A percentile compares a stretch with the other conserved stretches of the same genome.
Conservation (phyloP, 805 yeast species). For the Candida maris region DNA sequence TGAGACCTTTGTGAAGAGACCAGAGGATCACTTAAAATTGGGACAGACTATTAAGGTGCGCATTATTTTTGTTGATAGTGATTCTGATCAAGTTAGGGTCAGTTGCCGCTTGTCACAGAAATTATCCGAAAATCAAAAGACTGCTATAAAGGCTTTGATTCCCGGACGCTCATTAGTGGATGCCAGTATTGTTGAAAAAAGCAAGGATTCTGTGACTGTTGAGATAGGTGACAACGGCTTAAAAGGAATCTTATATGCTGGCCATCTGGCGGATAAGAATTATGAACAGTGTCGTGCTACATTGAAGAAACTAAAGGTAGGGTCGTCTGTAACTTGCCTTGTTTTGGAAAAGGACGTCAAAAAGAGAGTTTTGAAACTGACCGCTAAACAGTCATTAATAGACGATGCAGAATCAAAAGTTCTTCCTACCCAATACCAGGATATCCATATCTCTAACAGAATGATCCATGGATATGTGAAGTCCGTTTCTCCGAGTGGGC, state of each 20-base stretch:
- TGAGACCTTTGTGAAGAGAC: slow-evolving; percentile 76
- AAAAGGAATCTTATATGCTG: slow-evolving; percentile 68
- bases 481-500: slow-evolving; percentile 73
- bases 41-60: slow-evolving; percentile 84
- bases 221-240: slow-evolving; percentile 51
- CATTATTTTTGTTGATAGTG: slow-evolving; percentile 54
- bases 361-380: slow-evolving; percentile 55
- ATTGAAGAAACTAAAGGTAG: slow-evolving; percentile 60
- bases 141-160: slow-evolving; percentile 42
- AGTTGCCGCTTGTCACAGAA: slow-evolving; percentile 68
- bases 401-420: slow-evolving; percentile 51
- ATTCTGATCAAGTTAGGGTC: slow-evolving; percentile 55
- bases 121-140: slow-evolving; percentile 43
- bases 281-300: slow-evolving; percentile 66
- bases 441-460: slow-evolving; percentile 46
- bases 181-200: slow-evolving; percentile 66
- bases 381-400: slow-evolving; percentile 65
- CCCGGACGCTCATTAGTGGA: slow-evolving; percentile 62
- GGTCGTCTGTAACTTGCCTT: slow-evolving; percentile 55
- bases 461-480: slow-evolving; percentile 70
- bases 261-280: slow-evolving; percentile 75
- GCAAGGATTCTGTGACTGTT: slow-evolving; percentile 67
- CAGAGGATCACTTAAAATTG: slow-evolving; percentile 70
- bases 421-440: slow-evolving; percentile 60
- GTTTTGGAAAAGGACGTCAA: slow-evolving; percentile 64